A percentile compares a stretch with the other conserved stretches of the same genome.
Evolutionary conservation across 2,329 filamentous ascomycete genomes (phyloP).

Genomic region (Acarospora socialis): DNA sequence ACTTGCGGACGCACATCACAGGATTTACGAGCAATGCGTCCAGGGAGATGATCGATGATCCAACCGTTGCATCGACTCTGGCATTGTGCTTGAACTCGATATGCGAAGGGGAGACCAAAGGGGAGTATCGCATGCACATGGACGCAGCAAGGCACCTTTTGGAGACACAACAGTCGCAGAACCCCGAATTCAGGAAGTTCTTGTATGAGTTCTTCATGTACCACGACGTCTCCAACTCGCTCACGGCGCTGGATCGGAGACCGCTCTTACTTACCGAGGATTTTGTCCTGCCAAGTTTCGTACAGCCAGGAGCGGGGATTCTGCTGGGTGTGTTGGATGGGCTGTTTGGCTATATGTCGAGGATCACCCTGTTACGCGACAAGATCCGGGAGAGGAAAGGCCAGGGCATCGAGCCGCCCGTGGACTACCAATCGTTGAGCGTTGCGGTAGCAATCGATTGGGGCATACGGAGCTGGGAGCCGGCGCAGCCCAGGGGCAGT

Average conservation of each 20-base stretch:
- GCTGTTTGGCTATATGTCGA: slow-evolving; percentile 61
- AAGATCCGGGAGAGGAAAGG: slow-evolving; percentile 55
- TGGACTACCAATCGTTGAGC: slow-evolving; percentile 60
- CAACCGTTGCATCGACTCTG: slow-evolving; percentile 47
- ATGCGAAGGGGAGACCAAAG: slow-evolving; percentile 44
- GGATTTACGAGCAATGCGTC: slow-evolving; percentile 16
- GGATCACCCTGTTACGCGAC: slow-evolving; percentile 65
- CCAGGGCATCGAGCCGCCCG: slow-evolving; percentile 47
- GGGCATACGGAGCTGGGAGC: slow-evolving; percentile 60
- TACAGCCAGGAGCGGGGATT: slow-evolving; percentile 41
- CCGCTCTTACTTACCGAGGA: slow-evolving; percentile 39
- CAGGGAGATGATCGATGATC: slow-evolving; percentile 36
- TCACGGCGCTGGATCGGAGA: slow-evolving; percentile 37
- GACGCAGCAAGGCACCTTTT: slow-evolving; percentile 61
- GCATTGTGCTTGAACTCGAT: slow-evolving; percentile 47
- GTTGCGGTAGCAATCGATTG: slow-evolving; percentile 63
- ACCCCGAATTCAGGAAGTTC: slow-evolving; percentile 56
- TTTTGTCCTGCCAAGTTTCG: slow-evolving; percentile 39
- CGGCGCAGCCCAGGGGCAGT: slow-evolving; percentile 37
- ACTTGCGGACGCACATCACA: slow-evolving; percentile 18
- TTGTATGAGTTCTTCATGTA: slow-evolving; percentile 72
- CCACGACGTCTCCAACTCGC: slow-evolving; percentile 48
- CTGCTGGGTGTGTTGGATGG: slow-evolving; percentile 72
- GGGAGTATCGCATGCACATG: slow-evolving; percentile 68
- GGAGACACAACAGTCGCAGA: slow-evolving; percentile 44